These are phyloP conservation scores for Amylostereum chailletii DNA, from an alignment of 1,284 basidiomycete genomes.

Conservation along the genomic window DNA sequence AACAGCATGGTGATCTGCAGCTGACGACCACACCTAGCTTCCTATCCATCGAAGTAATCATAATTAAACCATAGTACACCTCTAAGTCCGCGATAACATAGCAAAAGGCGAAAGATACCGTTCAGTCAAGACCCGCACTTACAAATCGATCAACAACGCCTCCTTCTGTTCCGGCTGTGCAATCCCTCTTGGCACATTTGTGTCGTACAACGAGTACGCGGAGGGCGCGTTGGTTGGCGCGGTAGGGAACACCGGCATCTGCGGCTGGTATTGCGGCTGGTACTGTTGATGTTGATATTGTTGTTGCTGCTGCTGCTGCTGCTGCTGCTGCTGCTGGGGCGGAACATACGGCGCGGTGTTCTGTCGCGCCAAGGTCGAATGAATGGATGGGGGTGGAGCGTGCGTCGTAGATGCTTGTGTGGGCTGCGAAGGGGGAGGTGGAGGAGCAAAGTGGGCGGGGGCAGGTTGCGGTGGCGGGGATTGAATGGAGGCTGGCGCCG, in stretches of 20 bases:
- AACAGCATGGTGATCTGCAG: too few relatives aligned
- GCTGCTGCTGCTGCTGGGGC: too few relatives aligned
- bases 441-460: slow-evolving; percentile 6
- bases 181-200: slow-evolving; percentile 35
- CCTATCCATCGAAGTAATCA: too few relatives aligned
- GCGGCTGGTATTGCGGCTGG: slow-evolving; percentile 24
- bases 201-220: slow-evolving; percentile 38
- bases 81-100: neutral
- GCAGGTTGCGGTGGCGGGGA: slow-evolving; percentile 4
- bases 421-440: slow-evolving; percentile 8
- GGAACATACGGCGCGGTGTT: too few relatives aligned
- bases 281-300: slow-evolving; percentile 16
- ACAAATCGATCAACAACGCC: slow-evolving; percentile 76
- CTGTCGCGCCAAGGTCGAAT: too few relatives aligned
- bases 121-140: slow-evolving; percentile 1
- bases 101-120: neutral
- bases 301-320: too few relatives aligned
- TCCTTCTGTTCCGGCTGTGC: slow-evolving; percentile 72
- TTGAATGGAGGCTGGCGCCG: neutral
- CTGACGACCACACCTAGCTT: too few relatives aligned
- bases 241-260: slow-evolving; percentile 57
- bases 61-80: too few relatives aligned
- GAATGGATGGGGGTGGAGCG: slow-evolving; percentile 14
- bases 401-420: slow-evolving; percentile 13
- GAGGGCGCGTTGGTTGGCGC: slow-evolving; percentile 62